A percentile compares a stretch with the other conserved stretches of the same genome.
phyloP scores from a whole-genome alignment of 192 early-diverging fungal species.

The Coemansia sp. region DNA sequence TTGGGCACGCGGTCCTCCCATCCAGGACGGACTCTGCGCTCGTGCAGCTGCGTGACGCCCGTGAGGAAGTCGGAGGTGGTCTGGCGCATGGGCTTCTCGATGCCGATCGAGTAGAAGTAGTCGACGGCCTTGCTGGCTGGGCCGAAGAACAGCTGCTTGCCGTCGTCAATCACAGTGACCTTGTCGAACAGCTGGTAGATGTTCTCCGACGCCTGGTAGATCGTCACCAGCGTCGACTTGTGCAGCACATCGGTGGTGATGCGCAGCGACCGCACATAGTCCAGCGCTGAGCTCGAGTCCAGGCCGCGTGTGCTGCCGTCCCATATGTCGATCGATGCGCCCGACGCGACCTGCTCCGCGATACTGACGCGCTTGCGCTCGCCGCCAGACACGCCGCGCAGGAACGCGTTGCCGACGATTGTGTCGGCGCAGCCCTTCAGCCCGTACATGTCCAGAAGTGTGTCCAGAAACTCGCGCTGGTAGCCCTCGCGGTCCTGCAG shows the following conservation, averaged over 20 bases:
- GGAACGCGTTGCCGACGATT: constrained; percentile 69
- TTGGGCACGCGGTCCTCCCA: constrained; percentile 59
- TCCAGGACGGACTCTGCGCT: constrained; percentile 58
- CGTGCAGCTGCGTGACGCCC: constrained; percentile 60
- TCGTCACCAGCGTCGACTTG: constrained; percentile 63
- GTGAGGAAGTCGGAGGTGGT: constrained; percentile 67
- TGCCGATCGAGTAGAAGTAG: constrained; percentile 57
- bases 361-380: constrained; percentile 78
- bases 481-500: constrained; percentile 63
- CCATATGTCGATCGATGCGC: constrained; percentile 64
- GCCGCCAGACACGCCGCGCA: constrained; percentile 79
- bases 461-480: constrained; percentile 55
- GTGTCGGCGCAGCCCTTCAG: constrained; percentile 54
- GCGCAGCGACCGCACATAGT: constrained; percentile 74
- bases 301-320: constrained; percentile 74
- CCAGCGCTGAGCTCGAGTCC: constrained; percentile 79
- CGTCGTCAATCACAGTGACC: constrained; percentile 52
- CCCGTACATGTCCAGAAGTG: constrained; percentile 58
- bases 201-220: constrained; percentile 73
- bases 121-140: constrained; percentile 45
- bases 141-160: constrained; percentile 61
- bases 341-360: constrained; percentile 71
- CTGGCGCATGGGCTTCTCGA: constrained; percentile 56
- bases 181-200: constrained; percentile 66
- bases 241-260: constrained; percentile 69